Base-by-base conservation (phyloP, 2,329 filamentous ascomycete species). In the Esteya vermicola region DNA sequence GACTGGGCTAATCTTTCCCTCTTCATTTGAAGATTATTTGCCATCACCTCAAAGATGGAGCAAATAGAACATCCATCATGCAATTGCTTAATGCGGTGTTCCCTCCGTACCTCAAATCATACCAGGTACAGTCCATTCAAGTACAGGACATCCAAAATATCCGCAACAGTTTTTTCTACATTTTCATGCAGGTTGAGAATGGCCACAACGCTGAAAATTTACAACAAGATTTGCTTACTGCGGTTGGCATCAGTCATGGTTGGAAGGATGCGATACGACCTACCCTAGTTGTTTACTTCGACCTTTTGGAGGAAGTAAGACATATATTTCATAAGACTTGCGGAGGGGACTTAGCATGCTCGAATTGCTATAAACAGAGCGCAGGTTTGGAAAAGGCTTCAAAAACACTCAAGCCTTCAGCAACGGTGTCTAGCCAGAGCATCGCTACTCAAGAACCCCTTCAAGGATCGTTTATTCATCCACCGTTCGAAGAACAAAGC, bases 41-140 rank as follows among this genome's bases (percentile, higher is more conserved):
- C n/a, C 38, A 47, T 18, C 47, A 48, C 7, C 14, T 50, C 18
- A 22, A 34, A 6, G 32, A 34, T 4, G 32, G 19, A 1, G 28
- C 22, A 8, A 41, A 32, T 19, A 21, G 35, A 12, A 12, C 22
- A 2, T 47, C 47, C 27, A 23, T 47, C 6, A 33, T 48, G 30
- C 43, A 47, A 33, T 35, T 50, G 1, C 37, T 49, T 20, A 50
- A 50, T 38, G 40, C 48, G 2, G 38, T 50, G 2, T 47, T 50
- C 25, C 48, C 48, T 2, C 48, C 48, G 0, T 48, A 49, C n/a
- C 39, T 45, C 14, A 25, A 44, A 31, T 38, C 42, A 1, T 50
- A 48, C 21, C 48, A 45, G 1, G 41, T 43, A 3, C 42, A 38
- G 1, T 38, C 22, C 3, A 46, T 49, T 36, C 22, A 16, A 3